Base-by-base conservation (phyloP, 139 green algal genomes). In the Micromonas commoda region DNA sequence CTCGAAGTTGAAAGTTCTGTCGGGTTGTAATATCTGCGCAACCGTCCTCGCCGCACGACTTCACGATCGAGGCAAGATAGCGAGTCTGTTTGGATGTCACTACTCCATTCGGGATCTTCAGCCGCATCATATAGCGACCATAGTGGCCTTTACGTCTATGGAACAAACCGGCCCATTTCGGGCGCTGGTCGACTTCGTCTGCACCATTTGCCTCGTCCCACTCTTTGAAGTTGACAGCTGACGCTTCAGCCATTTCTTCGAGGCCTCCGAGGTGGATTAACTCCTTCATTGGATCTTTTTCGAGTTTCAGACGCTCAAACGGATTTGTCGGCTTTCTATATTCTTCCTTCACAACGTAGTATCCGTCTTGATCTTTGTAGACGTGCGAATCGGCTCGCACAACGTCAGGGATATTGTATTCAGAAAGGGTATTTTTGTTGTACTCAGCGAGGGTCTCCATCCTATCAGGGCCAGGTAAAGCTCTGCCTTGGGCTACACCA, bases 121-220 rank as follows among this genome's bases (percentile, higher is more conserved):
- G 85, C 33, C 95, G 90, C 92, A 98, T 97, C 95, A 99, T 98
- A 87, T 98, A 98, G 51, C 87, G 90, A 23, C 91, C 90, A 4
- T 92, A 91, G 0, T 92, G 90, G 54, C 86, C 85, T 87, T 99
- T 99, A 63, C 87, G 82, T 34, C 95, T 85, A 85, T 99, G 95
- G 88, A 99, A 99, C 13, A 99, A 83, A 3, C 95, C 95, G 1
- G 91, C 83, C 93, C 94, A 98, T 88, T 99, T 99, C 38, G 97
- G 79, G 38, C 68, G 68, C 37, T 75, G 68, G 23, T 75, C 68
- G 26, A 39, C 53, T 26, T 75, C 68, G 53, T 75, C 68, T 1
- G 37, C 21, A 34, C 61, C 68, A 24, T 61, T 61, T 13, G 37
- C 35, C 26, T 75, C 5, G 2, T 75, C 68, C 9, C 37, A 75